Base-by-base conservation (phyloP, 2,329 filamentous ascomycete genomes). In the Nigrospora sphaerica region DNA sequence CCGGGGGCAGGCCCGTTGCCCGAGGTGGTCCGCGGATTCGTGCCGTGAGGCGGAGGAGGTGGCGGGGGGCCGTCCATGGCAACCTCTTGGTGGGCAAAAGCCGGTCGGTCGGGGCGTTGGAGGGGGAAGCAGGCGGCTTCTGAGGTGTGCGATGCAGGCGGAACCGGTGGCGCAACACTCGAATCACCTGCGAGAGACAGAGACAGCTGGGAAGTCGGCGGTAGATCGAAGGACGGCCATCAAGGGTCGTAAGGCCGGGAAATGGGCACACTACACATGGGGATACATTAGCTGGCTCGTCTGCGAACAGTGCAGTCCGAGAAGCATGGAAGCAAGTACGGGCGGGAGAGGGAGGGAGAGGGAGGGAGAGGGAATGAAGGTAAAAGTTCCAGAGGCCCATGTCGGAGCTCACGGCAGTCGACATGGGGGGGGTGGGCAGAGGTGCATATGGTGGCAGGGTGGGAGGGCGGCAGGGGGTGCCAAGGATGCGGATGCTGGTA, bases 11-110 rank as follows among this genome's bases (percentile, higher is more conserved):
- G n/a, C 14, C 23, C 28, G 43, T 36, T 36, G 28, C 35, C 66
- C 34, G 80, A 75, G 44, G 80, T 75, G 17, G 79, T 80, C 64
- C 84, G 84, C 42, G 88, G 86, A 55, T 82, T 85, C 61, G 82
- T 77, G 67, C 90, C 89, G 70, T 95, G 90, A 52, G 88, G 89
- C 54, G 87, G 88, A 55, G 88, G 89, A 53, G 90, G 90, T 14
- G 48, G 48, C 28, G 48, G 48, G 34, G 48, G 45, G 23, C 46
- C 48, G 40, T 46, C 46, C 48, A 50, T 50, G 16, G 31, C 35
- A 7, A 23, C 4, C 39, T 35, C 33, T n/a, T 44, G 34, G 36
- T 32, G 32, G 47, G 16, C 42, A 36, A 43, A 43, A 17, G 36
- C 23, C n/a, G 17, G 23, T 39, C 19, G 19, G 19, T 19, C 18